phyloP scores from a whole-genome alignment of 2,329 filamentous ascomycete species.

The Penicillium corylophilum region DNA sequence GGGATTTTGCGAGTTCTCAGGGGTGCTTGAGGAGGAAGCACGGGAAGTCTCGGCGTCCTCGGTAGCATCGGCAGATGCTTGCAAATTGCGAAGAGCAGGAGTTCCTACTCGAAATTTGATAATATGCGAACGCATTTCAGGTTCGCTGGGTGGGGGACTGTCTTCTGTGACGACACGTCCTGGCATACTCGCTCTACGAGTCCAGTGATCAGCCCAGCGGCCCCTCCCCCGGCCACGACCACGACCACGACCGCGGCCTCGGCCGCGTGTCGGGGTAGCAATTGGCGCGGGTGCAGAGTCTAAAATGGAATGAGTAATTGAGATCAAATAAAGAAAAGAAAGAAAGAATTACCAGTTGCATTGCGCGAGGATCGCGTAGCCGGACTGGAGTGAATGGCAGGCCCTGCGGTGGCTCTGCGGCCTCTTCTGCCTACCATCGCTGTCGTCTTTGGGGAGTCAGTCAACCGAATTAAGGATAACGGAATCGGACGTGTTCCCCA shows the following conservation, averaged over 20 bases:
- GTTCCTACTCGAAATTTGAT: constrained; percentile 10
- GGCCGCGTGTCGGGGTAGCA: constrained; percentile 10
- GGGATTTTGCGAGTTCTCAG: constrained; percentile 14
- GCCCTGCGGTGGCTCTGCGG: constrained; percentile 21
- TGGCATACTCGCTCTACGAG: constrained; percentile 12
- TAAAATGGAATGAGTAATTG: constrained; percentile 5
- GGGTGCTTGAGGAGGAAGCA: constrained; percentile 1
- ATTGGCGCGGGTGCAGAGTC: constrained; percentile 12
- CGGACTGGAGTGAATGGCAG: constrained; percentile 12
- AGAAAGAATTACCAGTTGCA: constrained; percentile 23
- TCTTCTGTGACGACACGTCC: constrained; percentile 3
- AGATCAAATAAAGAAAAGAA: neutral
- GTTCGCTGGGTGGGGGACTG: neutral
- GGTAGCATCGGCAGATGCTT: constrained; percentile 2
- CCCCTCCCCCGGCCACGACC: constrained; percentile 4
- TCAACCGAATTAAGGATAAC: neutral
- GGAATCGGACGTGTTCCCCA: neutral
- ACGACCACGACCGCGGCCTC: constrained; percentile 18
- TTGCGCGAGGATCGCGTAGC: constrained; percentile 20
- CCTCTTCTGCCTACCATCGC: constrained; percentile 40
- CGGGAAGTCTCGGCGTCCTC: constrained; percentile 16
- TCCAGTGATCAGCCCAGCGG: constrained; percentile 17
- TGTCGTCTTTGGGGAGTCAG: constrained; percentile 20
- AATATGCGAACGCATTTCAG: constrained; percentile 14
- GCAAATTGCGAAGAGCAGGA: constrained; percentile 1